Conservation (phyloP, 176 grass and related monocot species). For the Thinopyrum elongatum region DNA sequence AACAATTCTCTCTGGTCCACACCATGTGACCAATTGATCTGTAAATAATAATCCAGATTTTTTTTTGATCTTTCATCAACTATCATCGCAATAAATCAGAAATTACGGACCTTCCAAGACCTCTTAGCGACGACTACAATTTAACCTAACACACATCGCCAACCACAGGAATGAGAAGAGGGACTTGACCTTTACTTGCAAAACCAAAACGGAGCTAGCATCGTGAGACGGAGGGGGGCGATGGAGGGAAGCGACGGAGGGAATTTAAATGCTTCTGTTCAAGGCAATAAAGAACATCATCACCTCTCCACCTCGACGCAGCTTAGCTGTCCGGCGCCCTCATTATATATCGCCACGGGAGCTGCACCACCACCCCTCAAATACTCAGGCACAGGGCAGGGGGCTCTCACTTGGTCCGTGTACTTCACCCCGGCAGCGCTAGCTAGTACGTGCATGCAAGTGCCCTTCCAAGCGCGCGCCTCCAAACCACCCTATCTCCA, state of each 20-base stretch:
- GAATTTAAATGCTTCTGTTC: conserved; percentile 54
- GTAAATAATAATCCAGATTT: too few relatives aligned
- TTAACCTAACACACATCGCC: not conserved
- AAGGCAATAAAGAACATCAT: conserved; percentile 75
- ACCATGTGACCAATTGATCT: too few relatives aligned
- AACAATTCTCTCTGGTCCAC: too few relatives aligned
- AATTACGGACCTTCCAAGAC: too few relatives aligned
- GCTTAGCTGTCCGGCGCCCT: not conserved
- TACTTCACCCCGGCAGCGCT: not conserved
- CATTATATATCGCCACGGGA: conserved; percentile 66
- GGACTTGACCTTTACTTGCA: not conserved
- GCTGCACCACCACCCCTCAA: conserved; percentile 49
- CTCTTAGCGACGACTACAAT: not conserved
- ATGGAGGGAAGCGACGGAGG: conserved; percentile 29
- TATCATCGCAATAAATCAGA: too few relatives aligned
- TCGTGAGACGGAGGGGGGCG: not conserved
- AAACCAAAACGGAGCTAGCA: not conserved
- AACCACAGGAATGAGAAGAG: conserved; percentile 38
- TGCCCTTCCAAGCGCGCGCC: not conserved
- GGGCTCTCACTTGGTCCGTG: conserved; percentile 7
- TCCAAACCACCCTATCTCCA: not conserved
- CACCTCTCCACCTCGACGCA: conserved; percentile 32
- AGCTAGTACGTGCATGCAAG: conserved; percentile 32
- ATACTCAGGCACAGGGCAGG: conserved; percentile 35
- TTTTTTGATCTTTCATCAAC: too few relatives aligned